phyloP scores from a whole-genome alignment of 2,329 filamentous ascomycete species.

The Meredithiella fracta region DNA sequence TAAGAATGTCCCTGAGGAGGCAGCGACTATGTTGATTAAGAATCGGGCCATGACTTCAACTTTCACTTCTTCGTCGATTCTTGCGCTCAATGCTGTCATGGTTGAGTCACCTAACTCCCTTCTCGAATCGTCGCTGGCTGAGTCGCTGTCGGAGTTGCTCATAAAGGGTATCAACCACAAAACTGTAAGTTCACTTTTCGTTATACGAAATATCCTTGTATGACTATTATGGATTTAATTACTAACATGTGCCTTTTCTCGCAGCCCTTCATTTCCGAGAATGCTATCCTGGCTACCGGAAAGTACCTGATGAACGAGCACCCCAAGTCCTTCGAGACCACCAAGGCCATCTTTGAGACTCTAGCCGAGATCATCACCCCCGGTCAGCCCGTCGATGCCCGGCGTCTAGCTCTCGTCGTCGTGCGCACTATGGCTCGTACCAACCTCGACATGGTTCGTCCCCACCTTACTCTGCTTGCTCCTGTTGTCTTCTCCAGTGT shows the following conservation, averaged over 20 bases:
- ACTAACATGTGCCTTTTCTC: constrained; percentile 16
- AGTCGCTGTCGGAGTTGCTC: constrained; percentile 62
- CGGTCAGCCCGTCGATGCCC: constrained; percentile 63
- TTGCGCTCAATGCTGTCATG: constrained; percentile 78
- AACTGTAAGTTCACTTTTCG: constrained; percentile 38
- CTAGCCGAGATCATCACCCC: constrained; percentile 61
- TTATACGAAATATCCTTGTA: neutral
- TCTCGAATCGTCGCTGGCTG: constrained; percentile 45
- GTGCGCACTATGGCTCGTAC: constrained; percentile 69
- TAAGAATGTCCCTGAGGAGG: constrained; percentile 64
- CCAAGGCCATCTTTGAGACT: constrained; percentile 64
- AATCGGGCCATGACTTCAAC: constrained; percentile 64
- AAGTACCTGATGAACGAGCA: constrained; percentile 65
- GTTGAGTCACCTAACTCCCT: constrained; percentile 61
- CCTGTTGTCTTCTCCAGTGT: constrained; percentile 78
- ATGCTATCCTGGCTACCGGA: constrained; percentile 74
- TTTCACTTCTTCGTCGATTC: constrained; percentile 60
- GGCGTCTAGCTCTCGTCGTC: constrained; percentile 73
- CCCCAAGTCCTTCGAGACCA: constrained; percentile 55
- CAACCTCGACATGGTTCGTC: constrained; percentile 63
- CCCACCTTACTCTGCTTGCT: constrained; percentile 65
- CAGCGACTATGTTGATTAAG: constrained; percentile 42
- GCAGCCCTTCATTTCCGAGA: constrained; percentile 71
- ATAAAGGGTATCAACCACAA: constrained; percentile 64
- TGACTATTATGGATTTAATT: neutral